Base-by-base conservation (phyloP, 345 rosid species). In the Lagerstroemia speciosa region DNA sequence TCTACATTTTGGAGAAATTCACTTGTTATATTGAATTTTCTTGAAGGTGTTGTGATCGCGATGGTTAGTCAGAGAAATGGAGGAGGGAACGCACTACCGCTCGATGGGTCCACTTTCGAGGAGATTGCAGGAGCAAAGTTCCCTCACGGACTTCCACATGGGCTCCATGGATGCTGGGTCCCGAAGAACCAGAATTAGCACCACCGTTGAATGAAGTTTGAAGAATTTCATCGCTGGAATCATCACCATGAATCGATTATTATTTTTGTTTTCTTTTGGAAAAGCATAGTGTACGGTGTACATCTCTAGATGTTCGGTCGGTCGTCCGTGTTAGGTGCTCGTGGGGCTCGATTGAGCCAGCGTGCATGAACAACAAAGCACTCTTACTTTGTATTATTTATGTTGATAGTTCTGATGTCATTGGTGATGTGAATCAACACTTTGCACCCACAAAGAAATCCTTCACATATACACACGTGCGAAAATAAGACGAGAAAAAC, bases 161-260 rank as follows among this genome's bases (percentile, higher is more conserved):
- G 98, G 6, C 76, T 93, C 31, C 98, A 93, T 80, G 98, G 98
- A 65, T 89, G 97, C 74, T 93, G 97, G 98, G 86, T 93, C 24
- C 97, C 97, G 1, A 89, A 83, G 58, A 50, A 71, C 27, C 37
- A 34, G 26, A 62, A 33, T 3, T 8, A 24, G 14, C 41, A 19
- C 33, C 6, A 32, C 37, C 22, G n/a, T 12, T 24, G 31, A 5
- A 62, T 1, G 34, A 15, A 61, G 8, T 30, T 27, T 12, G n/a
- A n/a, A 31, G 6, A 9, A 0, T 41, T 41, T 16, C 46, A 41
- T 9, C 10, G 15, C 14, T 38, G 8, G 31, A 62, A 29, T 14
- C 15, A 29, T 30, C 27, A 31, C 29, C n/a, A n/a, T n/a, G 36
- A 62, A 31, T 30, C 5, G 3, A 30, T 31, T 27, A 0, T 16